A percentile compares a stretch with the other conserved stretches of the same genome.
Conservation (phyloP, 2,329 filamentous ascomycete species). For the Cadophora sp. region DNA sequence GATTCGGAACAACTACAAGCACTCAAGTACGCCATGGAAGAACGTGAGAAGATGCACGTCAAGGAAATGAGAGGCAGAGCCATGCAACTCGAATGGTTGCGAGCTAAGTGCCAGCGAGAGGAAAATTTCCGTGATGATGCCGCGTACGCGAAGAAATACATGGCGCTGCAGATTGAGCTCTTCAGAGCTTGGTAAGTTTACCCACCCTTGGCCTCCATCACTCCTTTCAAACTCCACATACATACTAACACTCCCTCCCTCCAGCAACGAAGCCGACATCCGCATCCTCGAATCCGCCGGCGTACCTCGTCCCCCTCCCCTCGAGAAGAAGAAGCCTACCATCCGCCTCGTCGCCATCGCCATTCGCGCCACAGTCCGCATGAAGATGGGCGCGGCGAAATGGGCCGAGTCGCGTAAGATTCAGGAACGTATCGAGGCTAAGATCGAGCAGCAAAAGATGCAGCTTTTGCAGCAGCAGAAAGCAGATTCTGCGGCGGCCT, state of each 20-base stretch:
- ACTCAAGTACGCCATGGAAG: slow-evolving; percentile 45
- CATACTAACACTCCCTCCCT: not conserved
- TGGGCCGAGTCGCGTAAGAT: slow-evolving; percentile 59
- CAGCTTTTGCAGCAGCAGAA: slow-evolving; percentile 19
- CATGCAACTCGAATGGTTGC: slow-evolving; percentile 91
- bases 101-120: slow-evolving; percentile 81
- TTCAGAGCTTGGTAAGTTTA: slow-evolving; percentile 90
- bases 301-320: slow-evolving; percentile 49
- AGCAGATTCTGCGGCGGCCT: not conserved
- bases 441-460: slow-evolving; percentile 38
- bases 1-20: slow-evolving; percentile 47
- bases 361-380: slow-evolving; percentile 57
- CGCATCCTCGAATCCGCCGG: slow-evolving; percentile 81
- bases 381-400: slow-evolving; percentile 54
- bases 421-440: slow-evolving; percentile 42
- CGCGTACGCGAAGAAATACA: slow-evolving; percentile 85
- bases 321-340: slow-evolving; percentile 36
- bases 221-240: not conserved
- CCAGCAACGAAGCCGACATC: slow-evolving; percentile 90
- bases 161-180: slow-evolving; percentile 79
- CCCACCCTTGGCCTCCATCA: too few relatives aligned
- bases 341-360: slow-evolving; percentile 55
- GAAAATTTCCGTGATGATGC: slow-evolving; percentile 80
- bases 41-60: slow-evolving; percentile 67
- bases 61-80: slow-evolving; percentile 82